Evolutionary conservation across 1,284 basidiomycete species (phyloP).

Genomic region (Phlebopus sp.): DNA sequence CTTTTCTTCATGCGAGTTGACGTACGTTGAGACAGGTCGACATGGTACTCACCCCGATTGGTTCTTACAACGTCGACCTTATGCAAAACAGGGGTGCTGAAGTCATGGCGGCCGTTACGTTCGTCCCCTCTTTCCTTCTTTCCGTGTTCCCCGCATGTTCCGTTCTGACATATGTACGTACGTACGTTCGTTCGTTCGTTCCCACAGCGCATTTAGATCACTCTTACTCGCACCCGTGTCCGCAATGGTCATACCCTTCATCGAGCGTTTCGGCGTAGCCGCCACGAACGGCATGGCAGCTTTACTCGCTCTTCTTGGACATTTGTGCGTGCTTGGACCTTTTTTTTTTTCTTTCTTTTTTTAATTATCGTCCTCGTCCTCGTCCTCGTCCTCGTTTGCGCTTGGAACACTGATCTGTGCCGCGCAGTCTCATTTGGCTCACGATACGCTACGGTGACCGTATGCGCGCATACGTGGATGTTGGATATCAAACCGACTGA

Average conservation of each 20-base stretch:
- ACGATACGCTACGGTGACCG: constrained; percentile 45
- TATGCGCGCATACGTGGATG: constrained; percentile 47
- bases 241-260: constrained; percentile 35
- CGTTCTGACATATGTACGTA: no score
- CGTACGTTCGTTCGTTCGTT: no score
- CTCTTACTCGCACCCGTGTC: constrained; percentile 29
- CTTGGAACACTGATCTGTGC: constrained; percentile 2
- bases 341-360: no score
- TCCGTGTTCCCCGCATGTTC: no score
- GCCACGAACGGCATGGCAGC: constrained; percentile 50
- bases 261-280: constrained; percentile 52
- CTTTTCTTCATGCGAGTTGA: no score
- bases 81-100: constrained; percentile 53
- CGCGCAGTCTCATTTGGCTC: constrained; percentile 40
- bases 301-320: constrained; percentile 42
- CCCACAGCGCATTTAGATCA: constrained; percentile 41
- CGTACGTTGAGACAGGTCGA: no score
- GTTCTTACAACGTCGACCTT: constrained; percentile 58
- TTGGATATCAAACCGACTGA: constrained; percentile 34
- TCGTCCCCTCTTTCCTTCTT: constrained; percentile 9
- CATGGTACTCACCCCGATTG: constrained; percentile 47
- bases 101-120: constrained; percentile 45
- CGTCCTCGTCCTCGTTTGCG: no score
- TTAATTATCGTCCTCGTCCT: no score
- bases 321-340: constrained; percentile 35